A percentile compares a stretch with the other conserved stretches of the same genome.
phyloP scores from a whole-genome alignment of 2,329 filamentous ascomycete species.

The Rhynchosporium secalis region DNA sequence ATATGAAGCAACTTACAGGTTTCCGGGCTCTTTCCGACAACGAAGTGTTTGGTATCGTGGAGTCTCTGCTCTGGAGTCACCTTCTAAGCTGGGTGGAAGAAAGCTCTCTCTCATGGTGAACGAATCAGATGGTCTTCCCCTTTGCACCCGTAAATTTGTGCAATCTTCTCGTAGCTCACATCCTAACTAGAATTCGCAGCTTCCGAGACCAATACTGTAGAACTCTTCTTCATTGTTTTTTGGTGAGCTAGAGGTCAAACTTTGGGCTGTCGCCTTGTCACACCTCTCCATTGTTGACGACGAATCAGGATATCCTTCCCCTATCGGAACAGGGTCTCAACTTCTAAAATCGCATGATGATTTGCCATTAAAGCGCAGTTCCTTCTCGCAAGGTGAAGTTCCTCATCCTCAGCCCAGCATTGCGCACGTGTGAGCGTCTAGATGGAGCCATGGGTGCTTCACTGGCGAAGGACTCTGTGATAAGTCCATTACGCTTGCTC shows the following conservation, averaged over 20 bases:
- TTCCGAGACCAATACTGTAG: slow-evolving; percentile 44
- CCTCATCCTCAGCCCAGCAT: slow-evolving; percentile 59
- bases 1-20: slow-evolving; percentile 31
- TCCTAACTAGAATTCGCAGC: slow-evolving; percentile 53
- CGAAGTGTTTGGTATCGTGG: slow-evolving; percentile 55
- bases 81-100: slow-evolving; percentile 49
- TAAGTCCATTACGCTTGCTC: slow-evolving; percentile 63
- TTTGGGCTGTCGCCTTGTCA: slow-evolving; percentile 47
- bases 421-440: slow-evolving; percentile 56
- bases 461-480: slow-evolving; percentile 48
- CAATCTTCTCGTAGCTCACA: slow-evolving; percentile 55
- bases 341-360: slow-evolving; percentile 58
- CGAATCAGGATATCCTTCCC: slow-evolving; percentile 55
- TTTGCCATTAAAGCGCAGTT: slow-evolving; percentile 57
- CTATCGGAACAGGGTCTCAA: slow-evolving; percentile 57
- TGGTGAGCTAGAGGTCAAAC: slow-evolving; percentile 47
- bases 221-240: slow-evolving; percentile 40
- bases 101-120: slow-evolving; percentile 47
- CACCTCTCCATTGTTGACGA: slow-evolving; percentile 56
- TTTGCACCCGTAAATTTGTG: slow-evolving; percentile 49
- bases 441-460: slow-evolving; percentile 53
- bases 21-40: slow-evolving; percentile 50
- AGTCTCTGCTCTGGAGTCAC: slow-evolving; percentile 50
- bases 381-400: slow-evolving; percentile 46
- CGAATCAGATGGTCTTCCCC: slow-evolving; percentile 53